Conservation (phyloP, 495 filamentous ascomycete genomes). For the Penicillium goetzii region DNA sequence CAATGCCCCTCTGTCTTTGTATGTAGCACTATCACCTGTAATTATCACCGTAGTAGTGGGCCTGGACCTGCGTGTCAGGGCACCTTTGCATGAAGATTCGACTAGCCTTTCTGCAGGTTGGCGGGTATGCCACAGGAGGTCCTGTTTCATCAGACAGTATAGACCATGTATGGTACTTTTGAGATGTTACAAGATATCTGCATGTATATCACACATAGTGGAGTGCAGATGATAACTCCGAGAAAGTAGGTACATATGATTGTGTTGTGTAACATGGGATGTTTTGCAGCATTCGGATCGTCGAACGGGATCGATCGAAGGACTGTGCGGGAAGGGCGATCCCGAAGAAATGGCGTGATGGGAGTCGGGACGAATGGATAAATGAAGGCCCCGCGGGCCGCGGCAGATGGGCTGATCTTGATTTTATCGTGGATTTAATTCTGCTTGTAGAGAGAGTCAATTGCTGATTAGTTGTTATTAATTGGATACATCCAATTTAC, state of each 20-base stretch:
- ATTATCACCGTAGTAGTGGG: constrained; percentile 1
- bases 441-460: not conserved
- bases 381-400: constrained; percentile 16
- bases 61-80: not conserved
- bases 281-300: constrained; percentile 27
- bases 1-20: not conserved
- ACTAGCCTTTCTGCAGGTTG: not conserved
- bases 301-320: constrained; percentile 21
- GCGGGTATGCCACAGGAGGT: not conserved
- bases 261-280: constrained; percentile 24
- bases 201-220: not conserved
- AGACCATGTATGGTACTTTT: not conserved
- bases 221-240: not conserved
- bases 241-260: constrained; percentile 7
- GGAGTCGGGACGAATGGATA: constrained; percentile 17
- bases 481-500: not conserved
- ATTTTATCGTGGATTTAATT: too few species aligned
- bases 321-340: constrained; percentile 27
- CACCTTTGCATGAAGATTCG: not conserved
- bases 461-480: not conserved
- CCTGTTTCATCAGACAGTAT: not conserved
- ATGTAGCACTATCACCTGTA: not conserved
- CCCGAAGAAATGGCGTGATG: constrained; percentile 35
- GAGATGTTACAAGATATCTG: not conserved
- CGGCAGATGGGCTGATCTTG: not conserved